A percentile compares a stretch with the other conserved stretches of the same genome.
These are phyloP conservation scores for Thalassiosira oceanica DNA, from an alignment of 352 stramenopile genomes.

Conservation along the genomic window DNA sequence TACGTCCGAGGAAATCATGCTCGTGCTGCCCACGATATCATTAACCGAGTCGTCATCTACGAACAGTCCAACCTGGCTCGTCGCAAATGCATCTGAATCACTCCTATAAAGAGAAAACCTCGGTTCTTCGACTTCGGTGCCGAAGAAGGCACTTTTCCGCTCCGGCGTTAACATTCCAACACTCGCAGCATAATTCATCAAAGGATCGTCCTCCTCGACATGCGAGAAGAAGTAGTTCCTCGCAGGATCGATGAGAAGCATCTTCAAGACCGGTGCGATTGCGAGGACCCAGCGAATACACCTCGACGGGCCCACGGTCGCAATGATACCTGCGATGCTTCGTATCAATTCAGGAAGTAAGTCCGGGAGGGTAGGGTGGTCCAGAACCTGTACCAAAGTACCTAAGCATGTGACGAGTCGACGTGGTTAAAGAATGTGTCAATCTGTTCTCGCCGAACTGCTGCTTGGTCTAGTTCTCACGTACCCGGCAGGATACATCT, in stretches of 20 bases:
- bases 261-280: constrained; percentile 45
- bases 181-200: constrained; percentile 58
- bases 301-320: constrained; percentile 49
- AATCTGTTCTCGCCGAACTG: no score
- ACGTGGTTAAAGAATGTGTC: no score
- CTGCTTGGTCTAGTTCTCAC: no score
- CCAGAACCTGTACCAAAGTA: constrained; percentile 65
- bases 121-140: no score
- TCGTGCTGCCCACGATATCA: no score
- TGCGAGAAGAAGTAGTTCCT: constrained; percentile 56
- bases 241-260: constrained; percentile 50
- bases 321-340: constrained; percentile 12
- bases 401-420: no score
- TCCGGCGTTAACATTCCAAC: constrained; percentile 42
- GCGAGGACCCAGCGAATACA: constrained; percentile 53
- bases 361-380: constrained; percentile 63
- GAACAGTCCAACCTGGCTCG: constrained; percentile 31
- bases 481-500: constrained; percentile 48
- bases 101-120: no score
- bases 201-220: constrained; percentile 53
- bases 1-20: constrained; percentile 20
- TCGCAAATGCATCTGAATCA: constrained; percentile 13
- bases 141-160: constrained; percentile 18
- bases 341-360: constrained; percentile 45
- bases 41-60: constrained; percentile 17